Conservation (phyloP, 1,284 basidiomycete species). For the Cryptococcus floricola region DNA sequence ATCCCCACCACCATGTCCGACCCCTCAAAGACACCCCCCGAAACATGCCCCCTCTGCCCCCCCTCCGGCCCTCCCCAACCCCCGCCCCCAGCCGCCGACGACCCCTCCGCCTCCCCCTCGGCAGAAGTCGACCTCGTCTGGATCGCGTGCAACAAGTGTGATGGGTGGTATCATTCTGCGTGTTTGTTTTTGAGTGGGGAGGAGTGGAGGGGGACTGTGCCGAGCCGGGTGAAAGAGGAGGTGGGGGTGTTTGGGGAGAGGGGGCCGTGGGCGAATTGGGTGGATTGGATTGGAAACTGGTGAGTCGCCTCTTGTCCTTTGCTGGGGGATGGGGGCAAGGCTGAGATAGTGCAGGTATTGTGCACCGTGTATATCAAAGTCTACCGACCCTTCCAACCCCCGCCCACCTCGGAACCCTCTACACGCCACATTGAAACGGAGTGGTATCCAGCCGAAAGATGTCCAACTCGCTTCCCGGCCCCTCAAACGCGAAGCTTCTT, state of each 20-base stretch:
- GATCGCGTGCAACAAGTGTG: conserved; percentile 46
- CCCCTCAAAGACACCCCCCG: not conserved
- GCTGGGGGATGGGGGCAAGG: not conserved
- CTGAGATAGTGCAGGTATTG: conserved; percentile 29
- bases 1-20: too few species aligned
- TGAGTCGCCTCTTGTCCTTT: conserved; percentile 14
- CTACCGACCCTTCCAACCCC: conserved; percentile 25
- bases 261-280: conserved; percentile 41
- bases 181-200: conserved; percentile 28
- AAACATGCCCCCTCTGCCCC: conserved; percentile 19
- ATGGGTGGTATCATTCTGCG: conserved; percentile 43
- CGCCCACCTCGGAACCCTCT: conserved; percentile 28
- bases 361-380: conserved; percentile 24
- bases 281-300: conserved; percentile 39
- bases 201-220: conserved; percentile 20
- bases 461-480: not conserved
- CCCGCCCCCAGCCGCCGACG: not conserved
- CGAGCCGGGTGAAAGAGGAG: conserved; percentile 21
- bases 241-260: conserved; percentile 14
- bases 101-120: not conserved
- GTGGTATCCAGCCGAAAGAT: conserved; percentile 7
- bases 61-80: conserved; percentile 10
- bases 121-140: conserved; percentile 27
- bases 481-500: conserved; percentile 4
- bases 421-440: conserved; percentile 27